These are phyloP conservation scores for Mycosphaerelloides madeirae DNA, from an alignment of 2,329 filamentous ascomycete species.

Conservation along the genomic window DNA sequence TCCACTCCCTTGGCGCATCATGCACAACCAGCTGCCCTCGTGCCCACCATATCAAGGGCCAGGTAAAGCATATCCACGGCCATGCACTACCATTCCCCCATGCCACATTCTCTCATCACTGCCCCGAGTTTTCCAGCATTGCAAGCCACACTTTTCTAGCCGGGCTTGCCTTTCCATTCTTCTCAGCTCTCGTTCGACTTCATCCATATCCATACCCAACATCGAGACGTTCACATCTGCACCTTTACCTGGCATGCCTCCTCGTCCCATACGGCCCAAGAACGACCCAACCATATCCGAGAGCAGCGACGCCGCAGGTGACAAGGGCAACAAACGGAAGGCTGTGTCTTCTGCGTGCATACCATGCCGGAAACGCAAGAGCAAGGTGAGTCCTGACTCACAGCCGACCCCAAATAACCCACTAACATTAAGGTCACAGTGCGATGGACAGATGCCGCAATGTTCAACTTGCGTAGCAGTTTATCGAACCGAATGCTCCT, in stretches of 20 bases:
- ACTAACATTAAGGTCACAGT: conserved; percentile 33
- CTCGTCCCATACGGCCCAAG: conserved; percentile 31
- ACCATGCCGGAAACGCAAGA: conserved; percentile 49
- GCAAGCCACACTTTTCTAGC: conserved; percentile 10
- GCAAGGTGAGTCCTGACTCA: conserved; percentile 37
- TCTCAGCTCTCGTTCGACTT: conserved; percentile 2
- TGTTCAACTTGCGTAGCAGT: conserved; percentile 50
- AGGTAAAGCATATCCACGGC: conserved; percentile 10
- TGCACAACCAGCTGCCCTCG: conserved; percentile 6
- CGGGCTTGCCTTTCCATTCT: conserved; percentile 5
- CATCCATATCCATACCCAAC: conserved; percentile 4
- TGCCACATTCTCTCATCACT: conserved; percentile 5
- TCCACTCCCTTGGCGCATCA: conserved; percentile 13
- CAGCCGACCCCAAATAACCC: neutral
- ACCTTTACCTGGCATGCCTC: conserved; percentile 26
- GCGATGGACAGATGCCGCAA: conserved; percentile 45
- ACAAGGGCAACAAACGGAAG: conserved; percentile 29
- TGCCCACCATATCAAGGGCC: conserved; percentile 8
- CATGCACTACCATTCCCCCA: conserved; percentile 1
- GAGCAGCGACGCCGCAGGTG: conserved; percentile 19
- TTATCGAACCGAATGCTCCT: conserved; percentile 48
- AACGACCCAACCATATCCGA: conserved; percentile 25
- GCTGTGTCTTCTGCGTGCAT: conserved; percentile 43
- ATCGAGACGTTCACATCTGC: no score
- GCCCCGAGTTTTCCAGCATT: conserved; percentile 17